Evolutionary conservation across 306 rosid species (phyloP), one percentile per base, ranked within the genome.

Genomic region (Fagus crenata): DNA sequence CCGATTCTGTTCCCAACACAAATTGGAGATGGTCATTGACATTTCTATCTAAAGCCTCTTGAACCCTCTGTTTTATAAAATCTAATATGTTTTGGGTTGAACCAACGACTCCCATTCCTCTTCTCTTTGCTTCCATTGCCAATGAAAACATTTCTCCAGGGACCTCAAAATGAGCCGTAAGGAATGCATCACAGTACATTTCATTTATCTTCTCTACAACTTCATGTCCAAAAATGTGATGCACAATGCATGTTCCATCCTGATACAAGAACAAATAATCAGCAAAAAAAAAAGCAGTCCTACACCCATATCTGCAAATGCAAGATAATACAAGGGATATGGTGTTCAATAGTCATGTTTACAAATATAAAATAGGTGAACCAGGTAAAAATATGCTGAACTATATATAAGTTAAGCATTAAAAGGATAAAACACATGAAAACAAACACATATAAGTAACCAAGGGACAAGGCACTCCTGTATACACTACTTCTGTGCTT

Each of bases 81-180:
- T 95, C 97, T 81, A 95, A 81, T 63, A 95, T 95, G 78, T 90
- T 95, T 75, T 89, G 90, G 53, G 97, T 95, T 82, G 99, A 95
- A 56, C 99, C 99, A 12, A 95, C 96, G 31, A 90, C 83, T 0
- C 99, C 97, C 99, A 95, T 95, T 84, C 97, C 97, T 87, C 99
- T 95, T 83, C 90, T 91, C 81, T 91, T 95, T 43, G 99, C 99
- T 85, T 95, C 97, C 99, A 95, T 92, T 43, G 98, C 97, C 90
- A 92, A 78, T 56, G 97, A 85, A 84, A 95, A 95, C 99, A 92
- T 95, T 88, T 95, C 99, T 82, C 99, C 99, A 8, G 98, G 99
- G 72, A 95, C 99, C 86, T 95, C 99, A 28, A 95, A 90, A 85
- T 95, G 99, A 36, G 99, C 98, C 37, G 99, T 95, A 72, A 95